Evolutionary conservation across 495 filamentous ascomycete genomes (phyloP).

Genomic region (Pseudoneurospora amorphoporcata): DNA sequence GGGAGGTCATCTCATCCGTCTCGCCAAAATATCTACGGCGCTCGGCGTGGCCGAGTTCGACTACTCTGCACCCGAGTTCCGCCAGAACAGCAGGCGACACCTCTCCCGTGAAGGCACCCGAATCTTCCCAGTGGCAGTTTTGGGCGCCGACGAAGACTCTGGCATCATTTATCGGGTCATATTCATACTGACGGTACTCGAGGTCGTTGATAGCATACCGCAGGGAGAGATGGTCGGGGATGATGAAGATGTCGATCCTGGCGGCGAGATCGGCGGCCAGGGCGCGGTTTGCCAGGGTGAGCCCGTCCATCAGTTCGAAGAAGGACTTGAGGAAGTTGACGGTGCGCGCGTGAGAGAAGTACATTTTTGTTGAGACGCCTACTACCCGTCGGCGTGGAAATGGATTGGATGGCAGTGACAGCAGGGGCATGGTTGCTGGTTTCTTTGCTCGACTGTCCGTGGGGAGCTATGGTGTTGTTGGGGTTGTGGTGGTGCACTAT

Average conservation of each 20-base stretch:
- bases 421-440: slow-evolving; percentile 2
- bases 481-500: neutral
- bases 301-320: slow-evolving; percentile 17
- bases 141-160: slow-evolving; percentile 59
- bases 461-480: neutral
- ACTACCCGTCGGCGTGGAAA: slow-evolving; percentile 51
- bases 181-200: slow-evolving; percentile 24
- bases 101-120: slow-evolving; percentile 67
- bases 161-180: neutral
- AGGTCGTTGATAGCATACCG: slow-evolving; percentile 45
- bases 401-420: slow-evolving; percentile 25
- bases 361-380: slow-evolving; percentile 76
- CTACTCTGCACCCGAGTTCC: slow-evolving; percentile 54
- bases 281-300: slow-evolving; percentile 15
- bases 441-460: neutral
- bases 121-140: slow-evolving; percentile 55
- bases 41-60: slow-evolving; percentile 76
- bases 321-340: slow-evolving; percentile 50
- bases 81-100: slow-evolving; percentile 56
- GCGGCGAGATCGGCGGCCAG: slow-evolving; percentile 20
- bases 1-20: slow-evolving; percentile 50
- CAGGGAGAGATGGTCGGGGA: slow-evolving; percentile 67
- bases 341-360: slow-evolving; percentile 61
- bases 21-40: slow-evolving; percentile 59
- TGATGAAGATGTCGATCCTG: slow-evolving; percentile 49